A percentile compares a stretch with the other conserved stretches of the same genome.
Conservation (phyloP, 345 rosid genomes). For the Psidium friedrichsthalianum region DNA sequence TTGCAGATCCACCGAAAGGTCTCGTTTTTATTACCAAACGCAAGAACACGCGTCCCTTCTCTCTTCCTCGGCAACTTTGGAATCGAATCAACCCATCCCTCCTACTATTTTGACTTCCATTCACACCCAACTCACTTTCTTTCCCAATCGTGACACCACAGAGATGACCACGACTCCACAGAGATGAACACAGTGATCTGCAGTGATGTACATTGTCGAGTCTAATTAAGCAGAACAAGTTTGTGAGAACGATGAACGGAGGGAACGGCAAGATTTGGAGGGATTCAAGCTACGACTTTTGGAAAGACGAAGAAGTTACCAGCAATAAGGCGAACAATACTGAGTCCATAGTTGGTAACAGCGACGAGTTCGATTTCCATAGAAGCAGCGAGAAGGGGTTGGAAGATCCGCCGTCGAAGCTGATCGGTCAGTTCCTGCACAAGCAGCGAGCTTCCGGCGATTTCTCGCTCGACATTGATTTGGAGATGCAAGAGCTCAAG, state of each 20-base stretch:
- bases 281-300: constrained; percentile 49
- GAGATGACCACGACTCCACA: too few species aligned
- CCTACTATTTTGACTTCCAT: neutral
- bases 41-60: neutral
- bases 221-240: neutral
- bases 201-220: neutral
- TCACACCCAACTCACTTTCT: neutral
- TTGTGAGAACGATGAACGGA: neutral
- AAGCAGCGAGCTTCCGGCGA: constrained; percentile 43
- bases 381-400: neutral
- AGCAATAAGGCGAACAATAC: neutral
- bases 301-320: constrained; percentile 7
- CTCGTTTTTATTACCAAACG: neutral
- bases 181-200: neutral
- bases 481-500: constrained; percentile 32
- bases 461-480: constrained; percentile 33
- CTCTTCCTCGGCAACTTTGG: neutral
- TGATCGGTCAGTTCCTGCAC: constrained; percentile 39
- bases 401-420: constrained; percentile 30
- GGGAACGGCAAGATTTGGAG: constrained; percentile 38
- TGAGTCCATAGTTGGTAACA: neutral
- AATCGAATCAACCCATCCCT: neutral
- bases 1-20: neutral
- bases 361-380: constrained; percentile 16
- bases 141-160: neutral